Conservation (phyloP, 2,329 filamentous ascomycete genomes). For the Penicillium sp. region DNA sequence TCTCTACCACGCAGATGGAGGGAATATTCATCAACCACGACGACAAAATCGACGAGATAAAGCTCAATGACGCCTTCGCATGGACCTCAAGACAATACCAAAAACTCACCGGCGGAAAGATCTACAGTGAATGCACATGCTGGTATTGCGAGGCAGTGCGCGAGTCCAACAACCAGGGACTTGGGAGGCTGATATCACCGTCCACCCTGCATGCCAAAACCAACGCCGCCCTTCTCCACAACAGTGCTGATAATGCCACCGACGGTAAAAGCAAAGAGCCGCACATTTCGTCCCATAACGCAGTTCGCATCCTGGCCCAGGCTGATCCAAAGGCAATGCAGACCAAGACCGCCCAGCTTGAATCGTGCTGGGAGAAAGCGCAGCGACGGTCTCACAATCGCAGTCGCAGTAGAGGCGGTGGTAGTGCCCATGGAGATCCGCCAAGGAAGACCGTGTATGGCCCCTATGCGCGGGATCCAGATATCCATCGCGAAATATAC, state of each 20-base stretch:
- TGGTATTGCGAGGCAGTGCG: slow-evolving; percentile 46
- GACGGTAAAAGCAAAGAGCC: neutral
- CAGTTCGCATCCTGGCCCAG: slow-evolving; percentile 1
- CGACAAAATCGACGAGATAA: slow-evolving; percentile 66
- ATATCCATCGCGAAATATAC: slow-evolving; percentile 2
- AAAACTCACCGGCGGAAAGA: slow-evolving; percentile 49
- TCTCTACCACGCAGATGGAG: slow-evolving; percentile 40
- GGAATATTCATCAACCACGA: slow-evolving; percentile 64
- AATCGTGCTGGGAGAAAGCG: neutral
- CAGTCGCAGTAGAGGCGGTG: neutral
- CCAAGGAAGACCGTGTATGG: neutral
- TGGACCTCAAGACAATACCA: slow-evolving; percentile 64
- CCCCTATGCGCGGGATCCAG: slow-evolving; percentile 1
- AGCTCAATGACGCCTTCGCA: slow-evolving; percentile 56
- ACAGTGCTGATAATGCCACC: neutral
- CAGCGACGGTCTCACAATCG: neutral
- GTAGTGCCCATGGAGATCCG: neutral
- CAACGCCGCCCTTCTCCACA: neutral
- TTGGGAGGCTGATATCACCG: neutral
- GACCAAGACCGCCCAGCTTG: neutral
- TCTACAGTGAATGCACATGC: slow-evolving; percentile 69
- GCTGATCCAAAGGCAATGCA: neutral
- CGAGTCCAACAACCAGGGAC: neutral
- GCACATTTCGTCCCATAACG: slow-evolving; percentile 4
- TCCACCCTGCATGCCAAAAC: neutral